These are phyloP conservation scores for Suhomyces panamericanus DNA, from an alignment of 1,139 yeast species.

Conservation along the genomic window DNA sequence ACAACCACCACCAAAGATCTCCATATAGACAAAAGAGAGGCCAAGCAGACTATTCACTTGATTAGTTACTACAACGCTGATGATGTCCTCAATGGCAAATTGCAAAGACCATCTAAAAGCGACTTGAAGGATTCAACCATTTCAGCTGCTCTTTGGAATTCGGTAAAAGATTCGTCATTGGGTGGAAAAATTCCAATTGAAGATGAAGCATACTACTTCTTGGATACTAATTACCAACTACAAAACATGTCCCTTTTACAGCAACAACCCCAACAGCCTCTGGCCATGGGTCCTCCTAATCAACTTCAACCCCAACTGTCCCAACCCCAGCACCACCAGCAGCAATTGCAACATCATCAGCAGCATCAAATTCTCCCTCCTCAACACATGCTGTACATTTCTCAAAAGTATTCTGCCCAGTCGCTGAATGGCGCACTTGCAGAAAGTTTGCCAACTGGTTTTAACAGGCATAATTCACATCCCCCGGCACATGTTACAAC, in stretches of 20 bases:
- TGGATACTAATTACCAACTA: slow-evolving; percentile 48
- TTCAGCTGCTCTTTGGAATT: slow-evolving; percentile 58
- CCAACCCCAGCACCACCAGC: slow-evolving; percentile 9
- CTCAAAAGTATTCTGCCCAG: slow-evolving; percentile 9
- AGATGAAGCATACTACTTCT: slow-evolving; percentile 53
- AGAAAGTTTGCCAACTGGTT: slow-evolving; percentile 9
- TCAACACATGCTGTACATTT: slow-evolving; percentile 12
- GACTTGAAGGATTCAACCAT: slow-evolving; percentile 53
- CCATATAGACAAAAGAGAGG: slow-evolving; percentile 28
- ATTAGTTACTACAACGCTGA: slow-evolving; percentile 76
- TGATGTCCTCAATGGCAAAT: slow-evolving; percentile 62
- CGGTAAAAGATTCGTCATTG: slow-evolving; percentile 59
- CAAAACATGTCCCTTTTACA: slow-evolving; percentile 41
- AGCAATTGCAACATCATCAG: slow-evolving; percentile 7
- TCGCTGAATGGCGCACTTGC: slow-evolving; percentile 1
- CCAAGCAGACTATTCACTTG: slow-evolving; percentile 62
- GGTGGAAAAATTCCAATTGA: slow-evolving; percentile 57
- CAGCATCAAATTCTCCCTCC: slow-evolving; percentile 10
- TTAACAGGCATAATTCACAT: slow-evolving; percentile 16
- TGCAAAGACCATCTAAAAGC: slow-evolving; percentile 60
- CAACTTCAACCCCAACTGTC: slow-evolving; percentile 9
- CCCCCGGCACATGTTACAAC: slow-evolving; percentile 15
- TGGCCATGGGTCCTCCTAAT: slow-evolving; percentile 11
- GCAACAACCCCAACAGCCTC: slow-evolving; percentile 16
- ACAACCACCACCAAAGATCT: slow-evolving; percentile 43